Evolutionary conservation across 140 eudicot genomes (phyloP).

Genomic region (Oenanthe javanica): DNA sequence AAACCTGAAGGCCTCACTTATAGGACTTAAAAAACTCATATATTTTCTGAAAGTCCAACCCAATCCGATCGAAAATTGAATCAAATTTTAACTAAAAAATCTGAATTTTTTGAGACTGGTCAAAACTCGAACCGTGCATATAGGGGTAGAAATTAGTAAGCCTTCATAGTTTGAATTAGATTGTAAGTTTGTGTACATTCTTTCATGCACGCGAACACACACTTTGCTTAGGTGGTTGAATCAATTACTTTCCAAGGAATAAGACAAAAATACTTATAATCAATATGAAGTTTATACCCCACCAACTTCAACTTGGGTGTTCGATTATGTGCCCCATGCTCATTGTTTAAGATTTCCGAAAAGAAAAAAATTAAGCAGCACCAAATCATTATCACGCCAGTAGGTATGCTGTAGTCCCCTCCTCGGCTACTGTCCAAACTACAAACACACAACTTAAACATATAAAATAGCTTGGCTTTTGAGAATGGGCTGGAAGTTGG

Average conservation of each 20-base stretch:
- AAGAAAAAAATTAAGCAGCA: background rate
- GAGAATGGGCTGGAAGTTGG: background rate
- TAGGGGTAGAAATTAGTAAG: too few relatives aligned
- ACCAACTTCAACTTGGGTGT: conserved; percentile 11
- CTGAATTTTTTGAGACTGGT: too few relatives aligned
- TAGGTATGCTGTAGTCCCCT: background rate
- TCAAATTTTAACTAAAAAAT: too few relatives aligned
- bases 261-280: background rate
- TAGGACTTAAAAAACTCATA: too few relatives aligned
- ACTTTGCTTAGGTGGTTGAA: background rate
- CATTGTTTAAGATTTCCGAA: conserved; percentile 1
- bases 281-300: background rate
- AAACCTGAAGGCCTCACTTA: too few relatives aligned
- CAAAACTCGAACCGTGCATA: too few relatives aligned
- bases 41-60: too few relatives aligned
- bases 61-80: too few relatives aligned
- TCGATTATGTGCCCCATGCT: conserved; percentile 7
- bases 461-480: background rate
- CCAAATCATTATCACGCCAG: background rate
- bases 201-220: too few relatives aligned
- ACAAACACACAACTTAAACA: background rate
- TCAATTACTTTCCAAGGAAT: background rate
- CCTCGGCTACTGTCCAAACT: background rate
- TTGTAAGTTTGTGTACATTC: too few relatives aligned
- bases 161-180: too few relatives aligned